These are phyloP conservation scores for Calonectria leucothoes DNA, from an alignment of 2,329 filamentous ascomycete genomes.

Conservation along the genomic window DNA sequence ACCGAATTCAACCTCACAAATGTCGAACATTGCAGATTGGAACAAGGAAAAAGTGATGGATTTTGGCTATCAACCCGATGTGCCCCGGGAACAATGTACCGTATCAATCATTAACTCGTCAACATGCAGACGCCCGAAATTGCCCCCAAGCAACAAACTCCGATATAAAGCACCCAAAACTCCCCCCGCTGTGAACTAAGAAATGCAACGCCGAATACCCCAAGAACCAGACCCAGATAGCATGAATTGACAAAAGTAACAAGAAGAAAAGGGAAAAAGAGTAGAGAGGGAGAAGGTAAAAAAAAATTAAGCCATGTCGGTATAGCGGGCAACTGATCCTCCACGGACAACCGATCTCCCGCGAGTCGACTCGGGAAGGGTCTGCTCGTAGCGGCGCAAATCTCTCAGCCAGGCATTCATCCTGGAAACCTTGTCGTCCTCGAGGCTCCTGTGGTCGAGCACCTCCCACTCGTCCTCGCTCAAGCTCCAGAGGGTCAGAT, in stretches of 20 bases:
- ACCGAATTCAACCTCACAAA: not conserved
- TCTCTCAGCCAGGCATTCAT: slow-evolving; percentile 48
- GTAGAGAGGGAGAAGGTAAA: not conserved
- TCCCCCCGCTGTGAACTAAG: not conserved
- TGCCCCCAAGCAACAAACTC: not conserved
- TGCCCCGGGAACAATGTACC: not conserved
- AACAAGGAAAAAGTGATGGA: not conserved
- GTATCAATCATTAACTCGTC: not conserved
- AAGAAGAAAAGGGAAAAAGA: not conserved
- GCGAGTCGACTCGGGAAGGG: slow-evolving; percentile 14
- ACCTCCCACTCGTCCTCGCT: slow-evolving; percentile 41
- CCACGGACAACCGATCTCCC: not conserved
- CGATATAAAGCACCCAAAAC: not conserved
- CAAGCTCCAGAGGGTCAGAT: slow-evolving; percentile 48
- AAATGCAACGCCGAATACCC: not conserved
- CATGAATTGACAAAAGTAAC: not conserved
- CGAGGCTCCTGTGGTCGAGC: slow-evolving; percentile 31
- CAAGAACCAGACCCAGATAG: not conserved
- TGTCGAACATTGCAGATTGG: not conserved
- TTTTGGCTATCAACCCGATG: not conserved
- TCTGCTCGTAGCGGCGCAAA: slow-evolving; percentile 28
- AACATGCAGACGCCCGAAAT: not conserved
- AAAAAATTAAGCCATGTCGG: not conserved
- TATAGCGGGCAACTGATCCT: not conserved
- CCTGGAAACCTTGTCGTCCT: slow-evolving; percentile 44